phyloP scores from a whole-genome alignment of 2,329 filamentous ascomycete species.

The Epichloe coenophiala region DNA sequence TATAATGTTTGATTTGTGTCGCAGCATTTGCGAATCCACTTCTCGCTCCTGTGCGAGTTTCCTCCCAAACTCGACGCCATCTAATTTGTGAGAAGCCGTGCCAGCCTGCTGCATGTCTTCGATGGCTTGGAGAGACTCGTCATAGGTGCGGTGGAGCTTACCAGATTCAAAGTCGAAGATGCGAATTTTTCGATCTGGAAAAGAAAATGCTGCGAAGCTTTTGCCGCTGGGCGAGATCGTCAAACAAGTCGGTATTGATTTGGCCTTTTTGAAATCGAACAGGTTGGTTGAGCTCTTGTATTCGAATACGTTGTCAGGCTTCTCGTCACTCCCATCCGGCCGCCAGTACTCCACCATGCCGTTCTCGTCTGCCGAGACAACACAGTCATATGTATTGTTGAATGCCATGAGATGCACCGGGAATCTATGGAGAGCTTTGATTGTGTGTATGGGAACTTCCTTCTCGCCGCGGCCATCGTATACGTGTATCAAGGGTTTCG shows the following conservation, averaged over 20 bases:
- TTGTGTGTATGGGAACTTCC: slow-evolving; percentile 58
- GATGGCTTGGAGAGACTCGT: slow-evolving; percentile 80
- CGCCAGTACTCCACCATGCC: slow-evolving; percentile 98
- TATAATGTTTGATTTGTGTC: slow-evolving; percentile 66
- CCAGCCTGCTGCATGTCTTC: slow-evolving; percentile 96
- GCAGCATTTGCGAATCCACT: slow-evolving; percentile 55
- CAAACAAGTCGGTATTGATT: slow-evolving; percentile 68
- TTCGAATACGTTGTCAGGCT: slow-evolving; percentile 81
- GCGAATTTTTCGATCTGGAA: slow-evolving; percentile 85
- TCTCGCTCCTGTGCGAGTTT: slow-evolving; percentile 78
- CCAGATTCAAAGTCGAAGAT: slow-evolving; percentile 85
- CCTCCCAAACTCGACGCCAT: slow-evolving; percentile 84
- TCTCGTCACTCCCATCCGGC: slow-evolving; percentile 68
- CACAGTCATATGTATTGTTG: slow-evolving; percentile 80
- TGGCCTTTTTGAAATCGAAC: slow-evolving; percentile 98
- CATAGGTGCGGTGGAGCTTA: slow-evolving; percentile 84
- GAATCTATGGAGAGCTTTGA: slow-evolving; percentile 67
- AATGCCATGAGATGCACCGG: slow-evolving; percentile 78
- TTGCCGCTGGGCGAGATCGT: slow-evolving; percentile 76
- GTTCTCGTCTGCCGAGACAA: slow-evolving; percentile 73
- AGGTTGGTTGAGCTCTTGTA: slow-evolving; percentile 90
- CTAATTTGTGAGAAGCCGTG: slow-evolving; percentile 65
- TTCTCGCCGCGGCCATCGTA: slow-evolving; percentile 85
- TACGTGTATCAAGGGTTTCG: slow-evolving; percentile 59
- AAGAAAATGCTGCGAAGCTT: slow-evolving; percentile 82